A percentile compares a stretch with the other conserved stretches of the same genome.
Conservation (phyloP, 768 basidiomycete genomes). For the Asterophora parasitica region DNA sequence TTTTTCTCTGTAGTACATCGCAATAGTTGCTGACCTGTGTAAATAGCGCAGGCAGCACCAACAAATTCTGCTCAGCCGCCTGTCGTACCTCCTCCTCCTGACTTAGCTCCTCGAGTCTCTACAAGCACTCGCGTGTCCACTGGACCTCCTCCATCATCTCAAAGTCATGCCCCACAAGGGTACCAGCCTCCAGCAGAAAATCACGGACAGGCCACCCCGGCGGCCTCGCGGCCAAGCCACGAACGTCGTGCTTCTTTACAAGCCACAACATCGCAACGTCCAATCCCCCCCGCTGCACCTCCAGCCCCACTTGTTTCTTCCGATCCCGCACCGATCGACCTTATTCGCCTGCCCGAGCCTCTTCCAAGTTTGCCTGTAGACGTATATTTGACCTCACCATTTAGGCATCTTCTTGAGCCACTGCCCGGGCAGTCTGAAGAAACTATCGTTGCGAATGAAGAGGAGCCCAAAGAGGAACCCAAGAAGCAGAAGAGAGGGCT, state of each 20-base stretch:
- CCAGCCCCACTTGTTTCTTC: neutral
- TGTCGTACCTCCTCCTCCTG: neutral
- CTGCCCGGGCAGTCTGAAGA: slow-evolving; percentile 32
- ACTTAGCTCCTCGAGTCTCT: neutral
- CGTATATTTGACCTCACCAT: slow-evolving; percentile 54
- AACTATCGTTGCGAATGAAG: slow-evolving; percentile 20
- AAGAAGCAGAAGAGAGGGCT: slow-evolving; percentile 32
- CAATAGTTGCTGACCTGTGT: neutral
- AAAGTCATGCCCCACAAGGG: neutral
- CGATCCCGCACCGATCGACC: neutral
- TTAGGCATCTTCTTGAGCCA: slow-evolving; percentile 49
- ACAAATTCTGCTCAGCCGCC: neutral
- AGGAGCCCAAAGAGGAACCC: slow-evolving; percentile 31
- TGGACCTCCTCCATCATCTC: neutral
- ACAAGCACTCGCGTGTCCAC: neutral
- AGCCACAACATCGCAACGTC: neutral
- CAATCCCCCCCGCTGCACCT: neutral
- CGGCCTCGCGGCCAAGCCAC: neutral
- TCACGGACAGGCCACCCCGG: neutral
- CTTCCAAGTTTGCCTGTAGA: slow-evolving; percentile 61
- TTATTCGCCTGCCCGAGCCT: slow-evolving; percentile 37
- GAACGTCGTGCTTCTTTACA: neutral
- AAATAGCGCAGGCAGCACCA: neutral
- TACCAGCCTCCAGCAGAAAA: neutral
- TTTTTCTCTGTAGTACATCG: neutral